Conservation (phyloP, 257 asterid species). For the Phtheirospermum japonicum region DNA sequence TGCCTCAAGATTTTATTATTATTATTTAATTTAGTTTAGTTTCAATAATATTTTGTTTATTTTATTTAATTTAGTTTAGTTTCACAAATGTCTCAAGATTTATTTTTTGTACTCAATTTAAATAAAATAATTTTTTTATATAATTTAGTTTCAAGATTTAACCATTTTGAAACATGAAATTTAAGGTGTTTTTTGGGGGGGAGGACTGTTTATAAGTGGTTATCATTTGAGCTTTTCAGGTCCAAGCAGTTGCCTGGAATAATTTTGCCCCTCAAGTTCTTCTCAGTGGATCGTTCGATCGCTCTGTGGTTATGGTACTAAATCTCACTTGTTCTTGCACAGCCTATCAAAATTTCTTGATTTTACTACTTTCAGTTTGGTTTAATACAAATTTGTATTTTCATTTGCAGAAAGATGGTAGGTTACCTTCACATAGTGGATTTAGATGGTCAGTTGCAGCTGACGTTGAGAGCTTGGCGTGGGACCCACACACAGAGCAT, state of each 20-base stretch:
- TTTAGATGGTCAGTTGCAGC: constrained; percentile 61
- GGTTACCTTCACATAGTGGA: constrained; percentile 43
- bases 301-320: constrained; percentile 62
- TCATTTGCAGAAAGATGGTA: constrained; percentile 67
- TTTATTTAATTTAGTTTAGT: constrained; percentile 14
- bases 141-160: background rate
- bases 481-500: constrained; percentile 90
- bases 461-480: constrained; percentile 86
- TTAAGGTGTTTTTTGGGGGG: too few species aligned
- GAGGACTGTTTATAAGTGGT: constrained; percentile 22
- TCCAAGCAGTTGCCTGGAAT: constrained; percentile 95
- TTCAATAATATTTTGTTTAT: too few species aligned
- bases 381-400: constrained; percentile 1
- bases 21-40: too few species aligned
- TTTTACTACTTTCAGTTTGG: constrained; percentile 2
- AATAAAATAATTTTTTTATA: background rate
- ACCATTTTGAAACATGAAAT: background rate
- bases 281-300: constrained; percentile 92
- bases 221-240: constrained; percentile 41
- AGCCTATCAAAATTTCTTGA: background rate
- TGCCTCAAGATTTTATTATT: background rate
- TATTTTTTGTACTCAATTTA: too few species aligned
- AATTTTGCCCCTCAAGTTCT: constrained; percentile 67
- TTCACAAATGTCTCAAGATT: background rate
- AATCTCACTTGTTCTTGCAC: background rate